Base-by-base conservation (phyloP, 1,284 basidiomycete genomes). In the Fomitopsis schrenkii region DNA sequence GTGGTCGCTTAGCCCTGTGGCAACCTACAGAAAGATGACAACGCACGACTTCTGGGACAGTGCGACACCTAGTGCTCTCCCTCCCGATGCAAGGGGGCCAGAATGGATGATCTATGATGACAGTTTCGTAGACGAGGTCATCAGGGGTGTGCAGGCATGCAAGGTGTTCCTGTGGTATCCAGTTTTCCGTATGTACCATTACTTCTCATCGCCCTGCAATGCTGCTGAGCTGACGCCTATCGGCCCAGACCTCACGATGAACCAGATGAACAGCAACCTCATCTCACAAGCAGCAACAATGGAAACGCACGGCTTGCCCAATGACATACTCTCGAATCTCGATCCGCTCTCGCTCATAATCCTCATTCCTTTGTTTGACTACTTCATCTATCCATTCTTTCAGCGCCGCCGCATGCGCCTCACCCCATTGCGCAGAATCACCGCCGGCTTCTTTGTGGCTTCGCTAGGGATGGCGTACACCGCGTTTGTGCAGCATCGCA, bases 141-240 rank as follows among this genome's bases (percentile, higher is more conserved):
- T 82, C 60, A 84, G 93, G 68, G 93, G 91, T 2, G 76, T 94
- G 75, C 93, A 92, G 74, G 94, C 94, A 9, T 96, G 94, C 76
- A 75, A 77, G 46, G 93, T 96, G 60, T 95, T 96, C 76, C 71
- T 81, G 52, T 94, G 89, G 83, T 92, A 72, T 75, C 90, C 90
- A 0, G 75, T 91, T 42, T 91, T 84, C 69, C 90, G 88, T 89
- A 63, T 50, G 85, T 72, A 8, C 38, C 19, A 33, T 5, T 52
- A 42, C 10, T 22, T 26, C 40, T 46, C 55, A 10, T 58, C 58
- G 22, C 58, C 15, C 33, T 36, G n/a, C n/a, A 64, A 62, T 36
- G 30, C 30, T 33, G 30, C 30, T 55, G 52, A 62, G 36, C 10
- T 54, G 28, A 15, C 26, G 22, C 12, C 35, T 59, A 65, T 28